Base-by-base conservation (phyloP, 352 stramenopile species). In the Pythium brassicae region DNA sequence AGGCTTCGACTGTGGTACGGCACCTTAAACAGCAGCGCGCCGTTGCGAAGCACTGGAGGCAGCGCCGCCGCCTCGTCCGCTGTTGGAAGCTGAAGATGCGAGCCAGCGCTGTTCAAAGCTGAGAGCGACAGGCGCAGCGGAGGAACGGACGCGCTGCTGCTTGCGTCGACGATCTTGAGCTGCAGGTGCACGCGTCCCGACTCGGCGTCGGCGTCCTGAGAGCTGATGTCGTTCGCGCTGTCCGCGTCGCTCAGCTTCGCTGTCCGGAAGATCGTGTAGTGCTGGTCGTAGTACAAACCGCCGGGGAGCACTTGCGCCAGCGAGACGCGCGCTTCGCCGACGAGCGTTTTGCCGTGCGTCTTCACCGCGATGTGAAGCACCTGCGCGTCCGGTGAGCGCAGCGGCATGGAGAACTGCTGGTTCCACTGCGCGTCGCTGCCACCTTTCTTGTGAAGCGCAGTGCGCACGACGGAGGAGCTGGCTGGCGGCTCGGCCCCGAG, bases 391-490 rank as follows among this genome's bases (percentile, higher is more conserved):
- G 78, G 83, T 11, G 78, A 87, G 8, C 63, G 65, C 26, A 94
- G 57, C 0, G 57, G 55, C 4, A 70, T 68, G 1, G 71, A 83
- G 52, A 94, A 92, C 43, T 88, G 77, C 55, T 92, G 78, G 42
- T 94, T 89, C 84, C 82, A 94, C 49, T 89, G 77, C 11, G 84
- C 82, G 45, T 94, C 82, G 29, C 76, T 89, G 4, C 84, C 82
- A 14, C 84, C 77, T 59, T 92, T 92, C 68, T 90, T 92, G 66
- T 90, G 80, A 20, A 90, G 35, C 15, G 66, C 63, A 14, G 83
- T 92, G 22, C 78, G 70, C 53, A 89, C 65, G 49, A 72, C 63
- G 4, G 59, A 60, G 20, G 54, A 25, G 20, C 34, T 17, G 22
- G 39, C n/a, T 26, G 19, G 17, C 23, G 32, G 11, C 62, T 71